These are phyloP conservation scores for Capronia epimyces DNA, from an alignment of 2,329 filamentous ascomycete genomes.

Conservation along the genomic window DNA sequence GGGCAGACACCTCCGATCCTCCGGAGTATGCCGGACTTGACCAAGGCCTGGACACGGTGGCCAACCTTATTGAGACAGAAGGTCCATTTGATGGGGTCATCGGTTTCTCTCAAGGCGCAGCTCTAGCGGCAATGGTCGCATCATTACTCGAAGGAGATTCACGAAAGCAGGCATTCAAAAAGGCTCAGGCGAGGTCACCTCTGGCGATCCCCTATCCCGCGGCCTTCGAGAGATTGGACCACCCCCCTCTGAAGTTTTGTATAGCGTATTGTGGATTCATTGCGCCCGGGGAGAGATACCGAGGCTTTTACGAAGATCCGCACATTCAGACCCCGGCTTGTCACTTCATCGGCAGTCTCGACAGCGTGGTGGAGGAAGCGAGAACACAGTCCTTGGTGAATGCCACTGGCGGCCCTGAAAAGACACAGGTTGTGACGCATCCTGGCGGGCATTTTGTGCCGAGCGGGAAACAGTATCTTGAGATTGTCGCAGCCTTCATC, in stretches of 20 bases:
- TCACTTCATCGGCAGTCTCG: slow-evolving; percentile 76
- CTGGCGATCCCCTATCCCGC: slow-evolving; percentile 47
- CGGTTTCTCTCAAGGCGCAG: slow-evolving; percentile 78
- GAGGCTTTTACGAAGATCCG: slow-evolving; percentile 64
- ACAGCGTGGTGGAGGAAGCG: slow-evolving; percentile 79
- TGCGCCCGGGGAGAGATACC: slow-evolving; percentile 57
- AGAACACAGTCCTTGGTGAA: slow-evolving; percentile 64
- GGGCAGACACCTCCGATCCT: slow-evolving; percentile 55
- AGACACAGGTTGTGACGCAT: slow-evolving; percentile 59
- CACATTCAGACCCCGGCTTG: slow-evolving; percentile 69
- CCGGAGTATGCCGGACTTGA: slow-evolving; percentile 64
- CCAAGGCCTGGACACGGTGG: slow-evolving; percentile 61
- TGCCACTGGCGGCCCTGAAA: slow-evolving; percentile 52
- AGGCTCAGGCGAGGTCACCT: slow-evolving; percentile 22
- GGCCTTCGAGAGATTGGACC: slow-evolving; percentile 43
- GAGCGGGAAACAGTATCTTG: slow-evolving; percentile 71
- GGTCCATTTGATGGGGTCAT: slow-evolving; percentile 71
- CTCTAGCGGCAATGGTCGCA: slow-evolving; percentile 66
- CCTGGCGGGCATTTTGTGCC: slow-evolving; percentile 90
- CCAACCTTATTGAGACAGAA: slow-evolving; percentile 55
- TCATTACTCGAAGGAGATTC: slow-evolving; percentile 59
- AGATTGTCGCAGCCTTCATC: slow-evolving; percentile 69
- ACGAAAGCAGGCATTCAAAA: slow-evolving; percentile 37
- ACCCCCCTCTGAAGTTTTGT: slow-evolving; percentile 62
- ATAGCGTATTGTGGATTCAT: slow-evolving; percentile 74